These are phyloP conservation scores for Xylaria digitata DNA, from an alignment of 2,329 filamentous ascomycete genomes.

Conservation along the genomic window DNA sequence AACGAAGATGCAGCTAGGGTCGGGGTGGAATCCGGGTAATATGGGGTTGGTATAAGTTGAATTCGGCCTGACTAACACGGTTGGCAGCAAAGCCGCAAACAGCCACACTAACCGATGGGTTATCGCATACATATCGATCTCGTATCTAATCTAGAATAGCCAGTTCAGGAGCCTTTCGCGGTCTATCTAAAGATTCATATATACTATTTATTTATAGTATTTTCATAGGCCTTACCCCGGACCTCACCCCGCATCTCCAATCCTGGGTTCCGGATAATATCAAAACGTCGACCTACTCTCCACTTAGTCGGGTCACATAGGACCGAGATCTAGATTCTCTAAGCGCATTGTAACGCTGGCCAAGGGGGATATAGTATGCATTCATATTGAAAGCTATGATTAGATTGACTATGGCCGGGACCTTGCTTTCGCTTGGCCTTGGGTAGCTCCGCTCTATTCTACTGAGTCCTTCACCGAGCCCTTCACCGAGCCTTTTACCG, in stretches of 20 bases:
- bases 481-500: slow-evolving; percentile 21
- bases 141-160: neutral
- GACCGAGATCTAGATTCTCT: slow-evolving; percentile 18
- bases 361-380: neutral
- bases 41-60: slow-evolving; percentile 56
- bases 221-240: neutral
- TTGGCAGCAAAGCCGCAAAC: slow-evolving; percentile 19
- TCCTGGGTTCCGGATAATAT: slow-evolving; percentile 25
- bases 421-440: slow-evolving; percentile 16
- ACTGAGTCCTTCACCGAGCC: slow-evolving; percentile 23
- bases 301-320: slow-evolving; percentile 24
- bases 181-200: slow-evolving; percentile 11
- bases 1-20: slow-evolving; percentile 58
- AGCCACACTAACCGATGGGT: slow-evolving; percentile 19
- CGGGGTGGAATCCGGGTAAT: slow-evolving; percentile 58
- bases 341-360: neutral
- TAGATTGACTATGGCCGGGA: neutral
- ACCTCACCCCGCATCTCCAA: slow-evolving; percentile 33
- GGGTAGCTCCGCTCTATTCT: slow-evolving; percentile 25
- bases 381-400: neutral
- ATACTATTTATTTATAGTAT: slow-evolving; percentile 8
- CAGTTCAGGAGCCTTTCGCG: neutral
- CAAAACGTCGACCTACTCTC: slow-evolving; percentile 18
- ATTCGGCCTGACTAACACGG: slow-evolving; percentile 35
- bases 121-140: slow-evolving; percentile 10